Conservation (phyloP, 192 early-diverging fungal genomes). For the Helicostylum pulchrum region DNA sequence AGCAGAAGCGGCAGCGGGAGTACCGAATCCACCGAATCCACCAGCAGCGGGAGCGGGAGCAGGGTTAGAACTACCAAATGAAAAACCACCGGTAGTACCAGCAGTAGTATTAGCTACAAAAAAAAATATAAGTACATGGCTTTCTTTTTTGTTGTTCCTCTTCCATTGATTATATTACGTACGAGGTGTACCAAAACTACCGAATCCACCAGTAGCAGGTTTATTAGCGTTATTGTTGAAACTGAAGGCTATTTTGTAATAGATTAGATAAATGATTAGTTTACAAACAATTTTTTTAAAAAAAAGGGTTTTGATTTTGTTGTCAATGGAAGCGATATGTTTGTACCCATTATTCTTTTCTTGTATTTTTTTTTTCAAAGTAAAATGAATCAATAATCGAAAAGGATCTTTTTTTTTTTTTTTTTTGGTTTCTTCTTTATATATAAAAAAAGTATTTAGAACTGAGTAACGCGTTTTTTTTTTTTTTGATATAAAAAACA, state of each 20-base stretch:
- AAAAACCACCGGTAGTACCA: conserved; percentile 23
- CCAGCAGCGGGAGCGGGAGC: conserved; percentile 24
- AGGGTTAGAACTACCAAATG: conserved; percentile 30
- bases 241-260: conserved; percentile 12
- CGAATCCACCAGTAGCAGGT: conserved; percentile 10
- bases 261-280: background rate
- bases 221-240: conserved; percentile 22
- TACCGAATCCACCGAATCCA: conserved; percentile 22
- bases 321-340: too few species aligned
- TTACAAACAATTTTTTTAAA: too few species aligned
- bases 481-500: conserved; percentile 1
- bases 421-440: background rate
- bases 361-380: background rate
- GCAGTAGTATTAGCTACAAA: conserved; percentile 32
- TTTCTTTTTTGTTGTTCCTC: conserved; percentile 14
- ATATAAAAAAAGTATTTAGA: background rate
- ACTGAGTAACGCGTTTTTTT: conserved; percentile 3
- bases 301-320: background rate
- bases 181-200: conserved; percentile 1
- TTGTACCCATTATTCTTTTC: background rate
- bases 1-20: conserved; percentile 11
- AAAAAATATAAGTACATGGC: conserved; percentile 7
- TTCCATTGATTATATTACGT: background rate
- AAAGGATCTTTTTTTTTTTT: background rate
- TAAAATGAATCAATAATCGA: background rate